Percentiles rank a stretch among this genome's conserved stretches.
Conservation (phyloP, 140 eudicot genomes). For the Oenanthe javanica region DNA sequence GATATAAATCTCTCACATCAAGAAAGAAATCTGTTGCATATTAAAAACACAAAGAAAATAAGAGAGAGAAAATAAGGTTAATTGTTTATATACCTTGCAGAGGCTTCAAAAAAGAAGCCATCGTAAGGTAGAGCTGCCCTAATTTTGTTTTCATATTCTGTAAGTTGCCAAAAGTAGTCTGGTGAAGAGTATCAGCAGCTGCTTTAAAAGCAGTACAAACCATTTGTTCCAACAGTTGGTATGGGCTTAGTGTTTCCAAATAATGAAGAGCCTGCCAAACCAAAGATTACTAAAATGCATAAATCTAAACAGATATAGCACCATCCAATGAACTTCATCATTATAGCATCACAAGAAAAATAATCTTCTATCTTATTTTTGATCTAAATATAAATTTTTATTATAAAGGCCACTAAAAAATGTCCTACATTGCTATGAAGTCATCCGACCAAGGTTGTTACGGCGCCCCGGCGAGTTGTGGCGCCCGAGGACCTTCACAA, state of each 20-base stretch:
- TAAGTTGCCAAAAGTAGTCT: conserved; percentile 56
- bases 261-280: conserved; percentile 67
- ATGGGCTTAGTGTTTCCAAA: conserved; percentile 78
- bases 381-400: not conserved
- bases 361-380: not conserved
- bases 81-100: conserved; percentile 45
- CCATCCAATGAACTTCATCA: not conserved
- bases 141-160: conserved; percentile 63
- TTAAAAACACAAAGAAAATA: not conserved
- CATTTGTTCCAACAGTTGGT: conserved; percentile 84
- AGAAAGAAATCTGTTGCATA: not conserved
- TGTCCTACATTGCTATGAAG: not conserved
- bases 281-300: not conserved
- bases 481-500: too few species aligned
- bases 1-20: not conserved
- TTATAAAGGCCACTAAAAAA: not conserved
- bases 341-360: not conserved
- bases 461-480: too few species aligned
- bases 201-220: conserved; percentile 83
- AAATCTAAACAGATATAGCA: not conserved
- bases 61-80: not conserved
- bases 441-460: not conserved
- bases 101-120: conserved; percentile 58
- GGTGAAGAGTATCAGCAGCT: conserved; percentile 72
- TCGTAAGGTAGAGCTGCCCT: conserved; percentile 60